Conservation (phyloP, 1,284 basidiomycete genomes). For the Austroboletus rostrupii region DNA sequence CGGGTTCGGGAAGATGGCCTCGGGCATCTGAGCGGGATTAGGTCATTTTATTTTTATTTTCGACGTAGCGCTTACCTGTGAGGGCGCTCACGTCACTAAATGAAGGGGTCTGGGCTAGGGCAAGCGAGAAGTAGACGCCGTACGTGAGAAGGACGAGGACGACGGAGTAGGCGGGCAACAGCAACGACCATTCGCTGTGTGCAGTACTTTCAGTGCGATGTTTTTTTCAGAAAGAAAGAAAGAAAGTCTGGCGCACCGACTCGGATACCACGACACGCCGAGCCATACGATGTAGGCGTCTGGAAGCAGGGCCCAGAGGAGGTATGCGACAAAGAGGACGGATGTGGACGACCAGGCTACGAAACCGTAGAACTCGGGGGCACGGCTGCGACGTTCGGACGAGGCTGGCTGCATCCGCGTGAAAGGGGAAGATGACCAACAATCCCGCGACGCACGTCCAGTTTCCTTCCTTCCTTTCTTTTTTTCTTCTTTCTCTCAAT, state of each 20-base stretch:
- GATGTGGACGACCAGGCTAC: constrained; percentile 79
- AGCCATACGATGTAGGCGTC: constrained; percentile 54
- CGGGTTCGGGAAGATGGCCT: constrained; percentile 42
- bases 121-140: constrained; percentile 72
- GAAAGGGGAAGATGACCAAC: neutral
- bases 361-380: constrained; percentile 85
- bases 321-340: constrained; percentile 64
- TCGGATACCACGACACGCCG: constrained; percentile 86
- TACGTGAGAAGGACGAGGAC: constrained; percentile 75
- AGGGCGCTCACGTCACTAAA: constrained; percentile 65
- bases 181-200: constrained; percentile 74
- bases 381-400: constrained; percentile 51
- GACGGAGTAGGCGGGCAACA: constrained; percentile 80
- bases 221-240: too few relatives aligned
- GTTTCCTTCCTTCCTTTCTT: too few relatives aligned
- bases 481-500: too few relatives aligned
- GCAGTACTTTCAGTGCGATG: neutral
- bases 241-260: constrained; percentile 64
- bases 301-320: constrained; percentile 63
- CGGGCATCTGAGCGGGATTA: constrained; percentile 45
- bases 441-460: neutral
- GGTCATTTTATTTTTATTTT: neutral
- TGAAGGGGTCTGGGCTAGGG: constrained; percentile 65
- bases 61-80: constrained; percentile 44
- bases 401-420: constrained; percentile 43